Base-by-base conservation (phyloP, 2,329 filamentous ascomycete species). In the Pleoardoris graminearum region DNA sequence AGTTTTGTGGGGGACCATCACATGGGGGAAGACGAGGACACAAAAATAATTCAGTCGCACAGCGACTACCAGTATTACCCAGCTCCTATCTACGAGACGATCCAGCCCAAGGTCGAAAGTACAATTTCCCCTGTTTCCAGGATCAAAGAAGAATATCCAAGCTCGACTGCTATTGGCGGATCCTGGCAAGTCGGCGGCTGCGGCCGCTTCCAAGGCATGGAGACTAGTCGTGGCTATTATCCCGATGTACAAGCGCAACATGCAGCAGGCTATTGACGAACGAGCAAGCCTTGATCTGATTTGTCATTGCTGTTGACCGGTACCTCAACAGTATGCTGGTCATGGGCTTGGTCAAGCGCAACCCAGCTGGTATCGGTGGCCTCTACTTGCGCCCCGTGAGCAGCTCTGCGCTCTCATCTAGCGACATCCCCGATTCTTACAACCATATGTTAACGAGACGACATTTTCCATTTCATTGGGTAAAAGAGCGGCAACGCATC, bases 41-140 rank as follows among this genome's bases (percentile, higher is more conserved):
- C 45, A 5, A 74, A 75, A 59, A 68, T 73, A 53, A 75, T 77
- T 37, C 75, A 78, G 21, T 63, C 66, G 7, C 71, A 67, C 30
- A 70, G 75, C 17, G 75, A 75, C 12, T 80, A 80, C 57, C 73
- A 74, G n/a, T 80, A 80, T 64, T 78, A 75, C 32, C 76, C 77
- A 1, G 65, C 67, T 3, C 66, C 77, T 1, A 67, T 79, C 29
- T 78, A 78, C 60, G 76, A 79, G 45, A 66, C 60, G 4, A 61
- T 75, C 5, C 67, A 65, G 4, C 12, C 63, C 16, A 75, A 74
- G 48, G 39, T 65, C 4, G 71, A 75, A 44, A 50, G 51, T 16
- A 56, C 62, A 7, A 51, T 50, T 2, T 63, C 68, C 51, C 65
- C 76, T 51, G 60, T 68, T 57, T 57, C 71, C 51, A 72, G 59